phyloP scores from a whole-genome alignment of 305 asterid species.

The Galium porrigens region DNA sequence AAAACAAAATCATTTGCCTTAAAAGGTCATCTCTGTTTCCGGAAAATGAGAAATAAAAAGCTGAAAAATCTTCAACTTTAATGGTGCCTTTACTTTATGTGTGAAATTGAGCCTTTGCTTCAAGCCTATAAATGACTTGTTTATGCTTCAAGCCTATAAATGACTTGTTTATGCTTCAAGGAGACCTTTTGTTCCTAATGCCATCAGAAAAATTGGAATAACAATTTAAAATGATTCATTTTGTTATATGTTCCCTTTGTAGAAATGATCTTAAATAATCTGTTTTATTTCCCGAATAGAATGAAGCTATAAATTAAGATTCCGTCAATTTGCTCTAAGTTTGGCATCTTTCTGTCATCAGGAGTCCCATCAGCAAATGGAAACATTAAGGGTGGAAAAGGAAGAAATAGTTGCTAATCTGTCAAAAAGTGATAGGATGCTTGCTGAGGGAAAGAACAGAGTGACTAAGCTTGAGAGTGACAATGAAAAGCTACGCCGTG shows the following conservation, averaged over 20 bases:
- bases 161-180: background rate
- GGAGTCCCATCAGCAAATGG: slow-evolving; percentile 62
- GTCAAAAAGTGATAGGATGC: slow-evolving; percentile 48
- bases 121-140: background rate
- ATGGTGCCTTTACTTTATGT: background rate
- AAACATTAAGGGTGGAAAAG: slow-evolving; percentile 47
- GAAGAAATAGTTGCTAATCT: slow-evolving; percentile 47
- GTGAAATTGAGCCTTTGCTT: background rate
- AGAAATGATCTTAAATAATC: too few relatives aligned
- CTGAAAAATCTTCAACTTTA: background rate
- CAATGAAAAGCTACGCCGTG: slow-evolving; percentile 79
- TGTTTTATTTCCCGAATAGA: too few relatives aligned
- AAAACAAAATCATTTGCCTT: background rate
- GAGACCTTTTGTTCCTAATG: background rate
- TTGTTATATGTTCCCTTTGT: background rate
- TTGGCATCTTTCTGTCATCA: slow-evolving; percentile 26
- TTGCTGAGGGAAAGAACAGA: slow-evolving; percentile 59
- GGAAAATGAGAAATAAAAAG: background rate
- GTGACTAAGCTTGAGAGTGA: slow-evolving; percentile 78
- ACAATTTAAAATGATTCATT: background rate
- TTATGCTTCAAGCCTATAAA: background rate
- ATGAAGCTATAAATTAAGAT: background rate
- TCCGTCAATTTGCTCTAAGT: background rate
- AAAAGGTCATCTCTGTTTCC: background rate
- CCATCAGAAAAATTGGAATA: background rate